Percentiles rank a stretch among this genome's conserved stretches.
Evolutionary conservation across 2,329 filamentous ascomycete genomes (phyloP).

Genomic region (Phaeoacremonium minimum): DNA sequence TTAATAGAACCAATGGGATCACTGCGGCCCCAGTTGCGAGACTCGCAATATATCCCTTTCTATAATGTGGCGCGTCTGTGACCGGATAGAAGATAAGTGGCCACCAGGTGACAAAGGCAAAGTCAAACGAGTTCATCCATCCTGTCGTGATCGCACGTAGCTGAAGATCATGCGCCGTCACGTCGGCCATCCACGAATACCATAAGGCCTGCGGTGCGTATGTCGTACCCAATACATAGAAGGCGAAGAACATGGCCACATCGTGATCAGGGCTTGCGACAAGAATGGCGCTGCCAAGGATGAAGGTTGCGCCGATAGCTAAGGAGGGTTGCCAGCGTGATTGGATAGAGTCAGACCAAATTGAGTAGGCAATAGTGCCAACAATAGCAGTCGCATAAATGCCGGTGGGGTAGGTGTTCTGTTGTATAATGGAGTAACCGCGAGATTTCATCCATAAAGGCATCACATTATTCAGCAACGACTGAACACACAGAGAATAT

Average conservation of each 20-base stretch:
- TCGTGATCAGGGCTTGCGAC: constrained; percentile 24
- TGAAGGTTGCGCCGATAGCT: constrained; percentile 34
- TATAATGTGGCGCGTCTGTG: constrained; percentile 31
- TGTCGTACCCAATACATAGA: constrained; percentile 37
- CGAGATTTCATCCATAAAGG: constrained; percentile 37
- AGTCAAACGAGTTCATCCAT: constrained; percentile 38
- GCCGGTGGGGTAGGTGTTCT: constrained; percentile 39
- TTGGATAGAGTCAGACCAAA: constrained; percentile 32
- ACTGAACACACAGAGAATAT: constrained; percentile 37
- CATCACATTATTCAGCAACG: constrained; percentile 38
- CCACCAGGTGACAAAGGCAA: constrained; percentile 36
- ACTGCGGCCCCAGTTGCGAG: constrained; percentile 29
- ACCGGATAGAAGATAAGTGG: constrained; percentile 33
- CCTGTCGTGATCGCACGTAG: constrained; percentile 37
- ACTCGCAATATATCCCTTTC: constrained; percentile 33
- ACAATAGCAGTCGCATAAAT: constrained; percentile 35
- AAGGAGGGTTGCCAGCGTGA: constrained; percentile 39
- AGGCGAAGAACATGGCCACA: constrained; percentile 35
- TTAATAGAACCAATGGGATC: constrained; percentile 27
- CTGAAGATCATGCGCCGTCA: constrained; percentile 31
- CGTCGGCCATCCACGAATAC: constrained; percentile 42
- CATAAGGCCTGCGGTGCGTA: constrained; percentile 40
- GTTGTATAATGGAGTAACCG: constrained; percentile 34
- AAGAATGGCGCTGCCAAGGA: constrained; percentile 31
- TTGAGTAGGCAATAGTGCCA: constrained; percentile 33